Conservation (phyloP, 306 rosid species). For the Casuarina equisetifolia region DNA sequence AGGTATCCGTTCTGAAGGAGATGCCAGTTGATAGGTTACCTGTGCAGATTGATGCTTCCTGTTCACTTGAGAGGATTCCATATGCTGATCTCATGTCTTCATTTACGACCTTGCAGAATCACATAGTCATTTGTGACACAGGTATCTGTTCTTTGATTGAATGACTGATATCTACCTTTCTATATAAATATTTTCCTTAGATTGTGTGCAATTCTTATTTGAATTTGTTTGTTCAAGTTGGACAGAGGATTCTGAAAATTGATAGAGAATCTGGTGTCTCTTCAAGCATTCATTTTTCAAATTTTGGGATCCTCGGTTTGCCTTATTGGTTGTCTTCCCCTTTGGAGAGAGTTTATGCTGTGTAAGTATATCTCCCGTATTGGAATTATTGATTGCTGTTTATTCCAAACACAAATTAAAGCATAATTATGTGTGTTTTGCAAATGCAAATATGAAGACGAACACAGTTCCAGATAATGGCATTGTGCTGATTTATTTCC, state of each 20-base stretch:
- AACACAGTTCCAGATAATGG: background rate
- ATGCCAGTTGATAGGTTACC: constrained; percentile 50
- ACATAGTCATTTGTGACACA: constrained; percentile 62
- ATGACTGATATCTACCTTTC: constrained; percentile 12
- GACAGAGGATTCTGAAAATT: constrained; percentile 76
- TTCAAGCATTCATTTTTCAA: constrained; percentile 64
- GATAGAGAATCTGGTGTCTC: constrained; percentile 44
- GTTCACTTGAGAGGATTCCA: constrained; percentile 44
- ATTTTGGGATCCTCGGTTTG: constrained; percentile 76
- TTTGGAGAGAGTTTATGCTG: constrained; percentile 51
- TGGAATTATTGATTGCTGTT: background rate
- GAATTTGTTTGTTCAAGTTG: constrained; percentile 52
- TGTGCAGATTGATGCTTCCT: constrained; percentile 38
- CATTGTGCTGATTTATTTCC: background rate
- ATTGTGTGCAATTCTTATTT: constrained; percentile 29
- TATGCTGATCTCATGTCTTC: constrained; percentile 69
- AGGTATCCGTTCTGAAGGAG: constrained; percentile 55
- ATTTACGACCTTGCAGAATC: constrained; percentile 51
- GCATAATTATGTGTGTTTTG: background rate
- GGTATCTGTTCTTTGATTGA: constrained; percentile 43
- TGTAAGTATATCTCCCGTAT: constrained; percentile 46
- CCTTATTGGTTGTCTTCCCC: constrained; percentile 78
- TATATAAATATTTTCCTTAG: constrained; percentile 15
- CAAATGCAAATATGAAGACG: background rate
- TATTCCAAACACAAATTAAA: background rate